Conservation (phyloP, 2,329 filamentous ascomycete species). For the Chaetomium strumarium region DNA sequence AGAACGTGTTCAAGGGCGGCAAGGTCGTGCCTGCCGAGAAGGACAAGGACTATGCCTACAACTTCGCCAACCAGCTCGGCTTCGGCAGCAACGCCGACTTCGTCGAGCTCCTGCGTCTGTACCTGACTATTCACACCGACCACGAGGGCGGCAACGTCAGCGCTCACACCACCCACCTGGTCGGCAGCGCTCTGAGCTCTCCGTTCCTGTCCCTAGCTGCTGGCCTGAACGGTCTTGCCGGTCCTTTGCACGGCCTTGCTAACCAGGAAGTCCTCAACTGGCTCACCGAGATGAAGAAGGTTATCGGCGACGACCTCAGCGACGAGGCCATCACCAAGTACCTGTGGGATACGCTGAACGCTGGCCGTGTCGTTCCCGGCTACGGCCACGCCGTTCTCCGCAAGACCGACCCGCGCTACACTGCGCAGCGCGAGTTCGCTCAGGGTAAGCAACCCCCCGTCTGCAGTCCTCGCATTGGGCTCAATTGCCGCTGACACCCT, state of each 20-base stretch:
- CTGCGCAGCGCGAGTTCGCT: constrained; percentile 95
- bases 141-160: constrained; percentile 99
- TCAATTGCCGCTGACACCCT: constrained; percentile 27
- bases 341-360: constrained; percentile 95
- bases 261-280: constrained; percentile 99
- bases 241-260: constrained; percentile 95
- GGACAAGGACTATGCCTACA: constrained; percentile 99
- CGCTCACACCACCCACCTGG: constrained; percentile 97
- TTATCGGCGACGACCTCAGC: constrained; percentile 86
- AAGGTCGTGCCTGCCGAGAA: constrained; percentile 95
- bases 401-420: constrained; percentile 99
- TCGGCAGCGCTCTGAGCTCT: constrained; percentile 93
- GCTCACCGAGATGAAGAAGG: constrained; percentile 98
- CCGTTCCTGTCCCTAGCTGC: constrained; percentile 95
- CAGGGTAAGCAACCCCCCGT: constrained; percentile 42
- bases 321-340: constrained; percentile 97
- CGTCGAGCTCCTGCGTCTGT: constrained; percentile 95
- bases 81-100: constrained; percentile 95
- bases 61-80: constrained; percentile 99
- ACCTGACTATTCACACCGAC: constrained; percentile 99
- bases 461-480: no score
- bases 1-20: constrained; percentile 99
- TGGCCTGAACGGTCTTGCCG: constrained; percentile 95
- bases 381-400: constrained; percentile 98
- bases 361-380: constrained; percentile 91